Evolutionary conservation across 2,329 filamentous ascomycete species (phyloP).

Genomic region (Monosporascus sp.): DNA sequence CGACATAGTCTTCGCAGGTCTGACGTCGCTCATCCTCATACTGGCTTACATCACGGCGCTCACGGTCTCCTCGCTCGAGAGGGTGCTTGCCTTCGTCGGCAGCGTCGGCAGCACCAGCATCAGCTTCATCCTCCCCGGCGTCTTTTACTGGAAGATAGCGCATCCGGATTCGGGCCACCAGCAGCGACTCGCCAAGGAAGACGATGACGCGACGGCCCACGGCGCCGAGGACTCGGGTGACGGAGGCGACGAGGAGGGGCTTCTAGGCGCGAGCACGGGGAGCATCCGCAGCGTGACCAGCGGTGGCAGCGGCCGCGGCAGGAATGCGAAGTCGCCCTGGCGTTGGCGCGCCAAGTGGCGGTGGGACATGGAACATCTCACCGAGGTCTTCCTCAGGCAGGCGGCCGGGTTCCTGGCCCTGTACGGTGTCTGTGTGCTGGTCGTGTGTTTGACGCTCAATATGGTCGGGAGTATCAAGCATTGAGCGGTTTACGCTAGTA

Average conservation of each 20-base stretch:
- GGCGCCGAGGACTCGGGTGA: conserved; percentile 33
- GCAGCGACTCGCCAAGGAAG: conserved; percentile 82
- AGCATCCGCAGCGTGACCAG: conserved; percentile 39
- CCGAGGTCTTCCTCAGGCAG: conserved; percentile 61
- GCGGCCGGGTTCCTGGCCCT: conserved; percentile 70
- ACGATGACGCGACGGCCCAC: conserved; percentile 72
- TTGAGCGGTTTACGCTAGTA: conserved; percentile 26
- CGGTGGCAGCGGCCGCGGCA: conserved; percentile 26
- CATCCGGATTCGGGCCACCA: conserved; percentile 82
- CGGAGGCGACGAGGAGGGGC: conserved; percentile 25
- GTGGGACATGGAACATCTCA: conserved; percentile 59
- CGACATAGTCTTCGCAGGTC: conserved; percentile 80
- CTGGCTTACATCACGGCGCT: conserved; percentile 84
- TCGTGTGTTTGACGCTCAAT: conserved; percentile 80
- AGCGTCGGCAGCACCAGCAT: conserved; percentile 93
- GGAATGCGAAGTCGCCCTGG: conserved; percentile 35
- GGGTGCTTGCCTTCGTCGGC: conserved; percentile 90
- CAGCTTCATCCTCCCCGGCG: conserved; percentile 89
- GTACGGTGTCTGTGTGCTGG: conserved; percentile 86
- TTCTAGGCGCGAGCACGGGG: conserved; percentile 39
- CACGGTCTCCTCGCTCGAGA: conserved; percentile 83
- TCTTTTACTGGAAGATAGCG: conserved; percentile 99
- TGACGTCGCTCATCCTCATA: conserved; percentile 82
- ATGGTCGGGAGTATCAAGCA: conserved; percentile 68
- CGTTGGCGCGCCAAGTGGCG: conserved; percentile 52